These are phyloP conservation scores for Podospora tetraspora DNA, from an alignment of 495 filamentous ascomycete species.

Conservation along the genomic window DNA sequence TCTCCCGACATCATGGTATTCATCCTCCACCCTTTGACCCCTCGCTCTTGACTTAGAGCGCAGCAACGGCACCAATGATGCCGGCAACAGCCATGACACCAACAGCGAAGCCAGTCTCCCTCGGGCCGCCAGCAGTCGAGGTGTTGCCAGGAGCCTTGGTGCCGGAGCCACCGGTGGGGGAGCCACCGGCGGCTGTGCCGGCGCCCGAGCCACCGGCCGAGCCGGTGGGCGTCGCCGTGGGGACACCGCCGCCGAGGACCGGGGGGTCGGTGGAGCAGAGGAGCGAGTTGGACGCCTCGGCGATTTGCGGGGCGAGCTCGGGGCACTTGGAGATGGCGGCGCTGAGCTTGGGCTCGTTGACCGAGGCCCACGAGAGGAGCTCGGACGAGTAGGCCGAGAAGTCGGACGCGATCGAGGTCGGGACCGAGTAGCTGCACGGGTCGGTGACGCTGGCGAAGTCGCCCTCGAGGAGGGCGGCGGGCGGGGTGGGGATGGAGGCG, in stretches of 20 bases:
- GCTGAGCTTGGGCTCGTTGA: constrained; percentile 1
- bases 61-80: constrained; percentile 24
- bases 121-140: constrained; percentile 9
- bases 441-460: constrained; percentile 8
- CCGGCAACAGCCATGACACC: constrained; percentile 22
- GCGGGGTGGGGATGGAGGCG: constrained; percentile 18
- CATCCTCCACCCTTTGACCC: background rate
- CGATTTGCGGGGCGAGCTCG: background rate
- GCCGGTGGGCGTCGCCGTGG: background rate
- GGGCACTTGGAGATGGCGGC: constrained; percentile 18
- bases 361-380: constrained; percentile 12
- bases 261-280: background rate
- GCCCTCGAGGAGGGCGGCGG: constrained; percentile 4
- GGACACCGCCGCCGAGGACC: background rate
- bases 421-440: constrained; percentile 11
- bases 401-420: background rate
- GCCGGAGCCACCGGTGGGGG: background rate
- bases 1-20: too few relatives aligned
- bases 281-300: background rate
- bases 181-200: background rate
- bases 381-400: constrained; percentile 9
- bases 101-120: constrained; percentile 21
- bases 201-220: background rate
- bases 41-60: constrained; percentile 16
- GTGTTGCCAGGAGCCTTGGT: background rate